Evolutionary conservation across 2,329 filamentous ascomycete species (phyloP), one percentile per base, ranked within the genome.

Genomic region (Ophiocordyceps camponoti-leonardi): DNA sequence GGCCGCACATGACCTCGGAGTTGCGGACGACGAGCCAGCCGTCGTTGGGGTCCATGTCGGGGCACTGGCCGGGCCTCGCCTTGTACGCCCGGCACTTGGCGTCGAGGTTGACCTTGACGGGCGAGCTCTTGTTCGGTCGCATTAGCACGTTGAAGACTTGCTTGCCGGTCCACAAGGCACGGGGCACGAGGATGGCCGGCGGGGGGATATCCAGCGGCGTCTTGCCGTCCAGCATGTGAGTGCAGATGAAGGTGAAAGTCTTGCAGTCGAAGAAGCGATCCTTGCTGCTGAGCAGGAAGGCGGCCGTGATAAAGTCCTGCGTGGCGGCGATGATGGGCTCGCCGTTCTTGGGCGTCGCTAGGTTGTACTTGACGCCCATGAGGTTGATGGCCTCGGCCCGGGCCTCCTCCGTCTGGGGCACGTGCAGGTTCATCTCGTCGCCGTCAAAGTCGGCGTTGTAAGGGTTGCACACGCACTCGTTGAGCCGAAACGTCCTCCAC

Each of bases 361-460:
- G 92, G 57, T 98, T 96, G 63, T 98, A 94, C 55, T 92, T 76
- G 1, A 99, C 92, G 75, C 96, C 83, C 62, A 90, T 96, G 13
- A 99, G 76, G 60, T 96, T 83, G 62, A 80, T 86, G 54, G 98
- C 79, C 64, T 98, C 92, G 42, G 93, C 87, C 49, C 92, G 83
- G 31, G 93, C 93, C 64, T 98, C 93, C 59, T 98, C 88, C 31
- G 85, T 92, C 60, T 98, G 92, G 4, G 92, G 93, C 45, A 98
- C 93, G 75, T 98, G 92, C 67, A 98, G 78, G 61, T 98, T 98
- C 92, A 98, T 98, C 66, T 98, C 92, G 62, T 98, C 92, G 67
- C 92, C 92, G 59, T 98, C 92, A 67, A 98, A 98, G 85, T 98
- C 92, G 56, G 92, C 92, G 68, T 98, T 98, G 72, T 98, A 98